Evolutionary conservation across 1,139 yeast genomes (phyloP), one percentile per base, ranked within the genome.

Genomic region (Debaryomyces subglobosus): DNA sequence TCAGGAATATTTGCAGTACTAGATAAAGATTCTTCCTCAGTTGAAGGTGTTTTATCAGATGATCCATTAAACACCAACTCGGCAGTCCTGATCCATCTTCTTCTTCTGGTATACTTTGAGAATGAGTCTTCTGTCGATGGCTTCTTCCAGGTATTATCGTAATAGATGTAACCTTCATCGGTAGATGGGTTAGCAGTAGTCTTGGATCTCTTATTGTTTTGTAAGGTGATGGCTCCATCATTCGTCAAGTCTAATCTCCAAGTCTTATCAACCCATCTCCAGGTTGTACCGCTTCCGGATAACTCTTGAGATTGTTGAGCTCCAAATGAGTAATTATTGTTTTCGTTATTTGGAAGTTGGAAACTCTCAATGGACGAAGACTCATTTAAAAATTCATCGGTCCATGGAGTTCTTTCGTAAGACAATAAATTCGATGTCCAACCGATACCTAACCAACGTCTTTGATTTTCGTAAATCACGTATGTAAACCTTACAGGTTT

Each of bases 371-470:
- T 86, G 5, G 92, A 77, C 3, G 87, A 83, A 1, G 92, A 81
- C 62, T 91, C 96, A 64, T 92, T 92, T 52, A 91, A 74, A 61
- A 91, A 91, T 66, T 92, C 97, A 65, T 94, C 99, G 0, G 98
- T 92, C 97, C 97, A 94, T 2, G 97, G 87, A 0, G 96, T 84
- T 61, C 99, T 80, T 67, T 94, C 99, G 64, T 94, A 94, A 32
- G 96, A 86, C 53, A 94, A 75, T 63, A 94, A 76, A 62, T 91
- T 91, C 7, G 95, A 77, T 0, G 99, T 92, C 99, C 99, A 94
- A 10, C 99, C 99, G 59, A 94, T 89, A 9, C 98, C 99, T 41
- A 94, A 76, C 99, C 99, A 94, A 59, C 96, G 84, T 62, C 99
- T 83, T 69, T 94, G 99, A 65, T 94, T 94, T 67, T 94, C 99